These are phyloP conservation scores for Paraglomus occultum DNA, from an alignment of 192 early-diverging fungal species.

Conservation along the genomic window DNA sequence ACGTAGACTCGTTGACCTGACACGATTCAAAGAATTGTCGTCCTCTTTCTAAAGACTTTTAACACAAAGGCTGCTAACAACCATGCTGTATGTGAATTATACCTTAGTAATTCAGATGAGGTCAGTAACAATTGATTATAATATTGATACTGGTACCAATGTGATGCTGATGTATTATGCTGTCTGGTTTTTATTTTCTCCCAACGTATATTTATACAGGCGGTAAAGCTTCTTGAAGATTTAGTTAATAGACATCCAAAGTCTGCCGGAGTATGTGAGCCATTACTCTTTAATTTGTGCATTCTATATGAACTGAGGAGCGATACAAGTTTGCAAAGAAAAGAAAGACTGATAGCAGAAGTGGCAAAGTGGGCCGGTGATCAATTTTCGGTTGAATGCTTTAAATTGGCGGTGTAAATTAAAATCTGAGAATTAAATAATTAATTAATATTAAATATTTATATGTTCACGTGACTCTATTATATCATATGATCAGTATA, in stretches of 20 bases:
- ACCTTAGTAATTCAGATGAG: slow-evolving; percentile 42
- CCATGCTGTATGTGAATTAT: slow-evolving; percentile 48
- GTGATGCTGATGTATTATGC: background rate
- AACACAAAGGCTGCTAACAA: slow-evolving; percentile 44
- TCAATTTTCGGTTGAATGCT: slow-evolving; percentile 45
- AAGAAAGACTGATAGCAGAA: slow-evolving; percentile 41
- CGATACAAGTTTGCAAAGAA: slow-evolving; percentile 40
- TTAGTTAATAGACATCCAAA: slow-evolving; percentile 41
- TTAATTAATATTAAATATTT: too few relatives aligned
- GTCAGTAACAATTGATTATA: background rate
- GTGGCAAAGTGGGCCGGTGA: slow-evolving; percentile 51
- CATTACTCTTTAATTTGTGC: slow-evolving; percentile 49
- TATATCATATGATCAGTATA: too few relatives aligned
- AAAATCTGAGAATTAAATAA: too few relatives aligned
- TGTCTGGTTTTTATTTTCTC: background rate
- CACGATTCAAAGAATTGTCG: background rate
- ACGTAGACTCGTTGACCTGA: slow-evolving; percentile 1
- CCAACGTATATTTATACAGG: background rate
- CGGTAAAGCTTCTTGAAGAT: slow-evolving; percentile 43
- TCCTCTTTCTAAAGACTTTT: background rate
- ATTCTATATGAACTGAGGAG: slow-evolving; percentile 52
- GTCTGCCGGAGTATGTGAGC: slow-evolving; percentile 46
- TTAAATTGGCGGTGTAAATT: slow-evolving; percentile 31
- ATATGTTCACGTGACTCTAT: too few relatives aligned
- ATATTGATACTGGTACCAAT: background rate